Percentiles rank a stretch among this genome's conserved stretches.
phyloP scores from a whole-genome alignment of 2,329 filamentous ascomycete genomes.

The Falciphora oryzae region DNA sequence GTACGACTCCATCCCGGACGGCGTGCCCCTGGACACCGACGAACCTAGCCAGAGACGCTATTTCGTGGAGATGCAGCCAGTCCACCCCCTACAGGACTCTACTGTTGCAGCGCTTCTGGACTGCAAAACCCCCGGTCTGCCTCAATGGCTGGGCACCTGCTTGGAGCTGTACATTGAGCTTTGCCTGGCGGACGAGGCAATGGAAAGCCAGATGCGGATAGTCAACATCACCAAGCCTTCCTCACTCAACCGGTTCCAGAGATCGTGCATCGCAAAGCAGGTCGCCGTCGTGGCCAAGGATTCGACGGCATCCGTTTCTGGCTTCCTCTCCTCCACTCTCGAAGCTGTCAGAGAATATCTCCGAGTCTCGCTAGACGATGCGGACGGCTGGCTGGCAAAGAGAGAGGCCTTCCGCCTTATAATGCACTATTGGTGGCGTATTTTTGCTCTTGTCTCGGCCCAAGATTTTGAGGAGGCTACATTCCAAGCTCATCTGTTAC shows the following conservation, averaged over 20 bases:
- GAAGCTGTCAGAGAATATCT: constrained; percentile 38
- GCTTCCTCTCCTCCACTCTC: constrained; percentile 43
- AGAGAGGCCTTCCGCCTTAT: constrained; percentile 21
- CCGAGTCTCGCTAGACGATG: constrained; percentile 21
- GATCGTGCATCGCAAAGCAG: constrained; percentile 49
- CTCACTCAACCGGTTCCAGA: constrained; percentile 53
- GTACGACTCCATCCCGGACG: constrained; percentile 1
- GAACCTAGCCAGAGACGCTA: constrained; percentile 9
- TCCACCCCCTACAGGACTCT: constrained; percentile 56
- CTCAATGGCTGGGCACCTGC: constrained; percentile 45
- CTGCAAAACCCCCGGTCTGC: constrained; percentile 25
- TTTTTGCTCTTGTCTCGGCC: constrained; percentile 39
- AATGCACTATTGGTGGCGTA: constrained; percentile 50
- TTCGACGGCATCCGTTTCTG: constrained; percentile 48
- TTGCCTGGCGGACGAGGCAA: constrained; percentile 32
- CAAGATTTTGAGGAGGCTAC: constrained; percentile 52
- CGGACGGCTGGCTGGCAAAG: constrained; percentile 23
- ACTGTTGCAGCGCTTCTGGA: constrained; percentile 42
- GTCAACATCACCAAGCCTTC: constrained; percentile 44
- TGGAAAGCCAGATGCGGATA: constrained; percentile 36
- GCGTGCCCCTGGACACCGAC: neutral
- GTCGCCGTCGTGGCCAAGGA: constrained; percentile 54
- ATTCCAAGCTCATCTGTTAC: constrained; percentile 57
- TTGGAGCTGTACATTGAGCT: constrained; percentile 46
- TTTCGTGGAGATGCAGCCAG: constrained; percentile 34